These are phyloP conservation scores for Hibiscus trionum DNA, from an alignment of 345 rosid species.

Conservation along the genomic window DNA sequence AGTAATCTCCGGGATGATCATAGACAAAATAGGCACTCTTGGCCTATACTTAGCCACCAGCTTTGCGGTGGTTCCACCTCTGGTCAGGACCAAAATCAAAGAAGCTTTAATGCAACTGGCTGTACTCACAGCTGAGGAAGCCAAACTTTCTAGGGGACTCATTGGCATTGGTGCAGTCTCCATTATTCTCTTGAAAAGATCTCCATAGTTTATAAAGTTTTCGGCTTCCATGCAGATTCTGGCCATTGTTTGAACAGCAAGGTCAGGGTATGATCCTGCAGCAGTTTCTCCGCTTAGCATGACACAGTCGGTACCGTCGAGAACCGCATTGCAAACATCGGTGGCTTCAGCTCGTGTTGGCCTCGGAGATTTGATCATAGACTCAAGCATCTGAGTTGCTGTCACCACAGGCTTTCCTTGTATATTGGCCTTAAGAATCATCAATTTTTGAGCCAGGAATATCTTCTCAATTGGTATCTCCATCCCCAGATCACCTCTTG, in stretches of 20 bases:
- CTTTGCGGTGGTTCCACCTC: constrained; percentile 50
- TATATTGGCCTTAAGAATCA: constrained; percentile 60
- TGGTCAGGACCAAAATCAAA: constrained; percentile 50
- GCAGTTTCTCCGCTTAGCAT: constrained; percentile 78
- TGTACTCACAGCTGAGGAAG: too few species aligned
- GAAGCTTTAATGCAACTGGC: constrained; percentile 32
- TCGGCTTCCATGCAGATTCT: constrained; percentile 67
- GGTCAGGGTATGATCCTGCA: constrained; percentile 58
- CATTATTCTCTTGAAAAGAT: constrained; percentile 36
- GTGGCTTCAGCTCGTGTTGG: constrained; percentile 78
- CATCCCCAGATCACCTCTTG: constrained; percentile 69
- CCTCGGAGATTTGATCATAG: constrained; percentile 61
- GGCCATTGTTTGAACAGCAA: constrained; percentile 56
- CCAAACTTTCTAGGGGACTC: constrained; percentile 45
- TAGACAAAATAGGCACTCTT: constrained; percentile 45
- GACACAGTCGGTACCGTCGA: constrained; percentile 74
- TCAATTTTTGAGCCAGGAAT: constrained; percentile 64
- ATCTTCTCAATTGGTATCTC: constrained; percentile 69
- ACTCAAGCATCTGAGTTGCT: constrained; percentile 61
- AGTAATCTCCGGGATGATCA: constrained; percentile 39
- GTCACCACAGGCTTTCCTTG: constrained; percentile 59
- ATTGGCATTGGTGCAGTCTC: constrained; percentile 41
- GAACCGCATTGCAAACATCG: constrained; percentile 72
- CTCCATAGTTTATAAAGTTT: constrained; percentile 38
- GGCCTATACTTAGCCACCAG: constrained; percentile 60